phyloP scores from a whole-genome alignment of 805 yeast genomes.

The Komagataella mondaviorum region DNA sequence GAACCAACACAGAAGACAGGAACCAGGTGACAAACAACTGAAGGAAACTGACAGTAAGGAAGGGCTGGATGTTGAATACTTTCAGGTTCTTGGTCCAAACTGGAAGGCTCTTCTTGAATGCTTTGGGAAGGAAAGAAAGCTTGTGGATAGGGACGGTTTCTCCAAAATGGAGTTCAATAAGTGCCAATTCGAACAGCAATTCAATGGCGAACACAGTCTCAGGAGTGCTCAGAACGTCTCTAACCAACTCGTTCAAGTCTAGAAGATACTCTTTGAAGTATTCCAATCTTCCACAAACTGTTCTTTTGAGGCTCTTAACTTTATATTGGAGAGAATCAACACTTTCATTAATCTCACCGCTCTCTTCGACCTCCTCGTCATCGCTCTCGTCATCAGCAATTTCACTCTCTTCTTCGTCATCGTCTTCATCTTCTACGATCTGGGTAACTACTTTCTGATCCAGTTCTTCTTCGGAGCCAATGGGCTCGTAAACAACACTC shows the following conservation, averaged over 20 bases:
- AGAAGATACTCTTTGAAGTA: constrained; percentile 10
- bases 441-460: neutral
- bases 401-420: neutral
- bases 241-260: constrained; percentile 12
- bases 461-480: neutral
- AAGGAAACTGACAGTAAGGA: constrained; percentile 24
- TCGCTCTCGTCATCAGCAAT: neutral
- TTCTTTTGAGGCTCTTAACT: constrained; percentile 1
- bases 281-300: constrained; percentile 5
- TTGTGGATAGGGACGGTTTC: constrained; percentile 7
- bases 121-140: constrained; percentile 11
- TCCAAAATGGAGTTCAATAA: constrained; percentile 7
- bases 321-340: constrained; percentile 2
- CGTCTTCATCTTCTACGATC: neutral
- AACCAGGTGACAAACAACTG: constrained; percentile 27
- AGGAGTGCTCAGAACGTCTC: constrained; percentile 19
- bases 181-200: constrained; percentile 10
- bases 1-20: constrained; percentile 24
- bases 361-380: neutral
- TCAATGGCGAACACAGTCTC: constrained; percentile 15
- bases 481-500: neutral
- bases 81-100: neutral
- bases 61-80: constrained; percentile 2
- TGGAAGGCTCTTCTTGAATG: constrained; percentile 13
- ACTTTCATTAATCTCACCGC: constrained; percentile 6